Conservation (phyloP, 164 flowering plant genomes). For the Chloranthus sessilifolius region DNA sequence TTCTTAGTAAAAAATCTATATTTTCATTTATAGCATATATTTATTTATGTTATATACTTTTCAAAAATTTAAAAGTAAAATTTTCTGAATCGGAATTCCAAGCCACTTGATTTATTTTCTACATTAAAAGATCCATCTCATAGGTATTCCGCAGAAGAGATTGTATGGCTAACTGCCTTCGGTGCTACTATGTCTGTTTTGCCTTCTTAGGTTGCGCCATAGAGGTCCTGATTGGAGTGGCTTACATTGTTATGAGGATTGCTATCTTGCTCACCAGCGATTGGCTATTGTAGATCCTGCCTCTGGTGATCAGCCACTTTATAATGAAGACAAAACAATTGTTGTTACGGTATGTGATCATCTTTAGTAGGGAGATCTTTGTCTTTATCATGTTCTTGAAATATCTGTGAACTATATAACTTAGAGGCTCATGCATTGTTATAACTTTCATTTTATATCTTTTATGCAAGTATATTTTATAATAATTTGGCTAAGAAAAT, state of each 20-base stretch:
- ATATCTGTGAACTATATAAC: neutral
- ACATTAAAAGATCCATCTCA: too few species aligned
- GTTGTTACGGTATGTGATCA: slow-evolving; percentile 60
- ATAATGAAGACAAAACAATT: slow-evolving; percentile 81
- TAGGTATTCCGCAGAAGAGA: too few species aligned
- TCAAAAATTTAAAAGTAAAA: too few species aligned
- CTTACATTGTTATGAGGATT: slow-evolving; percentile 59
- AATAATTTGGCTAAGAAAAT: too few species aligned
- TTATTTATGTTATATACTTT: too few species aligned
- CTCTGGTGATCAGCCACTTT: slow-evolving; percentile 95
- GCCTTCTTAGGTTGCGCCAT: slow-evolving; percentile 54
- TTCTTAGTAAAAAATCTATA: too few species aligned
- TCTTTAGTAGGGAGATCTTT: too few species aligned
- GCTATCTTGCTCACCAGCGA: slow-evolving; percentile 88
- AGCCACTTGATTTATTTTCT: too few species aligned
- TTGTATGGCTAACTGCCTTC: neutral
- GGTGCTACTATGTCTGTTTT: neutral
- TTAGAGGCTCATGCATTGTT: neutral
- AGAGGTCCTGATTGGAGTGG: slow-evolving; percentile 99
- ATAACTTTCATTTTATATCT: neutral
- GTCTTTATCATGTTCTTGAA: neutral
- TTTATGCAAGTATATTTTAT: neutral
- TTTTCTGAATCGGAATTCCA: too few species aligned
- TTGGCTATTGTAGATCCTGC: slow-evolving; percentile 90
- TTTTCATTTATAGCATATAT: too few species aligned